Evolutionary conservation across 148 eudicot species (phyloP).

Genomic region (Dysphania ambrosioides): DNA sequence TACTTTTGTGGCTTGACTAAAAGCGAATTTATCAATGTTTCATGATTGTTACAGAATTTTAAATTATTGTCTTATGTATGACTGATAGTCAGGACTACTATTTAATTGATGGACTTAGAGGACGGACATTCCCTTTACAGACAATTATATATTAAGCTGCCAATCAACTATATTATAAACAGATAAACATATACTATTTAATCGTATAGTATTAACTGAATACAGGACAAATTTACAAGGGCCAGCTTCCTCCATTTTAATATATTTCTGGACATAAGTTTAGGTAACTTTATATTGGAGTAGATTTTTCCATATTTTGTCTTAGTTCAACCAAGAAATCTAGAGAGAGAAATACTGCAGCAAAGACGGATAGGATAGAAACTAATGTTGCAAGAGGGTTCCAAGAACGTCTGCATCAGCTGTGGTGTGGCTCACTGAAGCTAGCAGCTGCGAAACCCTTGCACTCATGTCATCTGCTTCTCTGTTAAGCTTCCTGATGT

Average conservation of each 20-base stretch:
- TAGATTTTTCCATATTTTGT: not conserved
- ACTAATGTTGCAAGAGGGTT: conserved; percentile 12
- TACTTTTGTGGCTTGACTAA: too few relatives aligned
- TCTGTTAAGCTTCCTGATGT: conserved; percentile 43
- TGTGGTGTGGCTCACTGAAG: conserved; percentile 23
- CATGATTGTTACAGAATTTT: not conserved
- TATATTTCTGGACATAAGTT: not conserved
- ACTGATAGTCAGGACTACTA: not conserved
- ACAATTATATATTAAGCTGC: not conserved
- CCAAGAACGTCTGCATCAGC: conserved; percentile 32
- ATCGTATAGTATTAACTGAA: not conserved
- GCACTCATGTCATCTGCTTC: conserved; percentile 52
- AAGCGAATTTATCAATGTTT: too few relatives aligned
- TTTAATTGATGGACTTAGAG: not conserved
- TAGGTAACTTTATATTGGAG: not conserved
- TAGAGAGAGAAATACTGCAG: too few relatives aligned
- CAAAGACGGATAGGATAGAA: not conserved
- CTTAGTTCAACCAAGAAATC: not conserved
- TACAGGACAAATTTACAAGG: conserved; percentile 9
- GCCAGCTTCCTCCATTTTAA: not conserved
- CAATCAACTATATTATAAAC: not conserved
- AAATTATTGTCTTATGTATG: not conserved
- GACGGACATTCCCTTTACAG: not conserved
- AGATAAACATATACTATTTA: not conserved
- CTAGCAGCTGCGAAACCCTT: conserved; percentile 37